Evolutionary conservation across 768 basidiomycete genomes (phyloP).

Genomic region (Royoungia palumana): DNA sequence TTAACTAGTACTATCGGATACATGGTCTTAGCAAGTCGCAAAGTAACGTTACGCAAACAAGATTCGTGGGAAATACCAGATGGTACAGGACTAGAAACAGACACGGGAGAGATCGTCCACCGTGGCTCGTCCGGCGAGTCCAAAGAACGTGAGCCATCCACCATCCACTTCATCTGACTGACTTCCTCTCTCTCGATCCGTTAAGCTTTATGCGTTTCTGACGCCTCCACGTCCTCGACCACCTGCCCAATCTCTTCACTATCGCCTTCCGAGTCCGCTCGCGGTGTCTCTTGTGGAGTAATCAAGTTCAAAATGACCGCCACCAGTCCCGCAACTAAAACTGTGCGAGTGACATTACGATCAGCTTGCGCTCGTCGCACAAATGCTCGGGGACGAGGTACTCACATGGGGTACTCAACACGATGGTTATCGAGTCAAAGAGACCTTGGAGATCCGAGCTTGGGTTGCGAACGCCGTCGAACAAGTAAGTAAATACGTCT

Average conservation of each 20-base stretch:
- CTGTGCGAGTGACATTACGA: constrained; percentile 28
- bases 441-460: constrained; percentile 60
- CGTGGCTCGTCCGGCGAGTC: too few species aligned
- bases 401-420: constrained; percentile 80
- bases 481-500: constrained; percentile 63
- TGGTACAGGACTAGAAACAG: too few species aligned
- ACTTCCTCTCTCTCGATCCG: too few species aligned
- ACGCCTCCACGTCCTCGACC: constrained; percentile 27
- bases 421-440: constrained; percentile 74
- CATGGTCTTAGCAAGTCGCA: too few species aligned
- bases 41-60: too few species aligned
- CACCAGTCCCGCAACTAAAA: constrained; percentile 55
- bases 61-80: too few species aligned
- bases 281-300: constrained; percentile 38
- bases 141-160: too few species aligned
- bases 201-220: constrained; percentile 1
- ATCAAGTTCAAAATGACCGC: constrained; percentile 58
- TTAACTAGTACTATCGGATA: too few species aligned
- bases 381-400: constrained; percentile 4
- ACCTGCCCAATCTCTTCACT: constrained; percentile 16
- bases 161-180: too few species aligned
- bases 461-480: constrained; percentile 55
- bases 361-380: constrained; percentile 1
- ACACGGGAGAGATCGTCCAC: too few species aligned
- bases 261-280: constrained; percentile 20